Conservation (phyloP, 768 basidiomycete genomes). For the Hortiboletus flavorubellus region DNA sequence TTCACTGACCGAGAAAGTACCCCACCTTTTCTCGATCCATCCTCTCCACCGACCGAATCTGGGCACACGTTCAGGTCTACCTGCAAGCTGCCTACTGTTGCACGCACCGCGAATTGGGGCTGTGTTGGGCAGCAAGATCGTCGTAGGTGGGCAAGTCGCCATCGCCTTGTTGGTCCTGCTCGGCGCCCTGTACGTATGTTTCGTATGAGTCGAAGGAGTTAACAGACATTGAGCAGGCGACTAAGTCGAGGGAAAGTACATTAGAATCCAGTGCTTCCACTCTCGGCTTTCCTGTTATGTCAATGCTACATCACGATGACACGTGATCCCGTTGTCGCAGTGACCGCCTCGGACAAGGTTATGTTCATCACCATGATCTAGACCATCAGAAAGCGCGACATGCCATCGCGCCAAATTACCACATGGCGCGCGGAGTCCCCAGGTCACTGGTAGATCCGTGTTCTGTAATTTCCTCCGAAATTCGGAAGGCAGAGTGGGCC, state of each 20-base stretch:
- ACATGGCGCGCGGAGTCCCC: not conserved
- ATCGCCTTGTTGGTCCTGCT: conserved; percentile 41
- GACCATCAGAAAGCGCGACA: not conserved
- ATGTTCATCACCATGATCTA: not conserved
- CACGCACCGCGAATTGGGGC: conserved; percentile 76
- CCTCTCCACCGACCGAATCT: conserved; percentile 85
- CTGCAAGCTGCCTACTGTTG: conserved; percentile 1
- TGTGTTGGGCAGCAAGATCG: conserved; percentile 70
- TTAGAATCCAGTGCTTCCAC: not conserved
- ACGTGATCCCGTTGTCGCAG: conserved; percentile 10
- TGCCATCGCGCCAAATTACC: not conserved
- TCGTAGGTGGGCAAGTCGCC: conserved; percentile 77
- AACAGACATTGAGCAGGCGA: conserved; percentile 15
- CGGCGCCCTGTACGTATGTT: conserved; percentile 30
- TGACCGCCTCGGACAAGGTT: not conserved
- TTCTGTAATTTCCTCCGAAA: not conserved
- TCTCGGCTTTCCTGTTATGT: not conserved
- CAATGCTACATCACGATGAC: not conserved
- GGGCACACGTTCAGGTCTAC: conserved; percentile 2
- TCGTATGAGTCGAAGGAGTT: conserved; percentile 26
- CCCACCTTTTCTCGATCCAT: conserved; percentile 86
- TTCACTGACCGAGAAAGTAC: not conserved
- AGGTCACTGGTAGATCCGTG: not conserved
- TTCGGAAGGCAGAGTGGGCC: not conserved
- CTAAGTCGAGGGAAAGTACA: not conserved